Evolutionary conservation across 768 basidiomycete species (phyloP).

Genomic region (Epithele typhae): DNA sequence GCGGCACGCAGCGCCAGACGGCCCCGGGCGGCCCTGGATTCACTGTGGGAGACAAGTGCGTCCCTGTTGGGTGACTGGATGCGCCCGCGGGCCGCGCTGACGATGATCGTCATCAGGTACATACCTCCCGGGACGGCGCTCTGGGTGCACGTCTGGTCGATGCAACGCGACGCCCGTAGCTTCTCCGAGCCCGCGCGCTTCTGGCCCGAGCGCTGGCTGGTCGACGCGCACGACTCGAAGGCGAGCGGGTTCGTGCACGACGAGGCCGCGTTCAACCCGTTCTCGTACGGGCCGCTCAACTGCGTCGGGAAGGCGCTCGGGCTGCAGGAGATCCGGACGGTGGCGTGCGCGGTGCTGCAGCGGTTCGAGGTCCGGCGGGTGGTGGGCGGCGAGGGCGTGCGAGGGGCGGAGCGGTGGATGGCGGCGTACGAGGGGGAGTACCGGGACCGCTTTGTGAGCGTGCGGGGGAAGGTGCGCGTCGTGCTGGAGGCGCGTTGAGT

Average conservation of each 20-base stretch:
- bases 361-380: slow-evolving; percentile 29
- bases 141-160: slow-evolving; percentile 3
- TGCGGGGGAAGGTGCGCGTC: slow-evolving; percentile 21
- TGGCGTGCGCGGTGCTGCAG: slow-evolving; percentile 29
- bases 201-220: slow-evolving; percentile 41
- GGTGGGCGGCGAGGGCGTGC: slow-evolving; percentile 1
- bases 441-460: slow-evolving; percentile 25
- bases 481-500: not conserved
- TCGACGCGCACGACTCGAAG: not conserved
- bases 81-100: no score
- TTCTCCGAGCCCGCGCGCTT: slow-evolving; percentile 38
- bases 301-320: slow-evolving; percentile 46
- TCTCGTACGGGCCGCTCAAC: slow-evolving; percentile 44
- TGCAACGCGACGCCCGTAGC: slow-evolving; percentile 40
- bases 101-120: not conserved
- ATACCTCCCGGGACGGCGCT: not conserved
- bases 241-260: slow-evolving; percentile 17
- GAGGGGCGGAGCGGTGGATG: slow-evolving; percentile 13
- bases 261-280: slow-evolving; percentile 34
- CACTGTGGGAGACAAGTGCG: not conserved
- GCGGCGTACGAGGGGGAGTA: slow-evolving; percentile 26
- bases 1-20: slow-evolving; percentile 28
- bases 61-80: not conserved
- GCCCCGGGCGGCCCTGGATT: not conserved
- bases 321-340: slow-evolving; percentile 28